Conservation (phyloP, 805 yeast species). For the Myxozyma neotropica region DNA sequence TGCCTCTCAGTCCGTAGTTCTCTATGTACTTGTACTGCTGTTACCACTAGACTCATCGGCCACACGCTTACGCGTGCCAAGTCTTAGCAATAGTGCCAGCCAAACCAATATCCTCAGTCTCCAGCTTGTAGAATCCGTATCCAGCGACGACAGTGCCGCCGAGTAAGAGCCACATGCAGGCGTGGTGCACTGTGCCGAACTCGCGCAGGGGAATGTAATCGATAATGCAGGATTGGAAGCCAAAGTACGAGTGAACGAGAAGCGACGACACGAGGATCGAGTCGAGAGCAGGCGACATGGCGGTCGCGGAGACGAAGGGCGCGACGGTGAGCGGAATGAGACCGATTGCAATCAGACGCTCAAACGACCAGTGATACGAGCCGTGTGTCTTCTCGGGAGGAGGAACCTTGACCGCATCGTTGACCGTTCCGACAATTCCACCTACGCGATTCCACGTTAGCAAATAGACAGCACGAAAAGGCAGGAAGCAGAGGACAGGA, state of each 20-base stretch:
- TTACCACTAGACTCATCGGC: neutral
- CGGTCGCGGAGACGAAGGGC: slow-evolving; percentile 77
- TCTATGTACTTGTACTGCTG: neutral
- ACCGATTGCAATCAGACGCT: slow-evolving; percentile 67
- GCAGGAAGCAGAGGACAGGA: neutral
- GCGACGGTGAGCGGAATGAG: slow-evolving; percentile 75
- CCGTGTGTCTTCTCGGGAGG: slow-evolving; percentile 68
- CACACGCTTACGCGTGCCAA: slow-evolving; percentile 55
- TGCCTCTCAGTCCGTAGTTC: neutral
- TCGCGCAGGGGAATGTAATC: slow-evolving; percentile 90
- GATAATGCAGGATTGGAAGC: slow-evolving; percentile 86
- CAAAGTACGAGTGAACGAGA: slow-evolving; percentile 79
- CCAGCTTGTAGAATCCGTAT: slow-evolving; percentile 78
- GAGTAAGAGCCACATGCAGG: slow-evolving; percentile 67
- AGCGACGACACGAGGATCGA: slow-evolving; percentile 66
- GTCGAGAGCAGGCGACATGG: slow-evolving; percentile 68
- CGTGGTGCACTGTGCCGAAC: slow-evolving; percentile 73
- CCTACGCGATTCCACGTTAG: slow-evolving; percentile 60
- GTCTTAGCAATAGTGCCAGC: slow-evolving; percentile 62
- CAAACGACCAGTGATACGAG: slow-evolving; percentile 92
- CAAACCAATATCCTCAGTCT: slow-evolving; percentile 76
- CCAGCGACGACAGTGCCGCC: slow-evolving; percentile 71
- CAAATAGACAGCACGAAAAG: neutral
- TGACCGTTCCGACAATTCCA: slow-evolving; percentile 85
- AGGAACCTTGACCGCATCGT: slow-evolving; percentile 81